phyloP scores from a whole-genome alignment of 768 basidiomycete genomes.

The Kwoniella sp. region DNA sequence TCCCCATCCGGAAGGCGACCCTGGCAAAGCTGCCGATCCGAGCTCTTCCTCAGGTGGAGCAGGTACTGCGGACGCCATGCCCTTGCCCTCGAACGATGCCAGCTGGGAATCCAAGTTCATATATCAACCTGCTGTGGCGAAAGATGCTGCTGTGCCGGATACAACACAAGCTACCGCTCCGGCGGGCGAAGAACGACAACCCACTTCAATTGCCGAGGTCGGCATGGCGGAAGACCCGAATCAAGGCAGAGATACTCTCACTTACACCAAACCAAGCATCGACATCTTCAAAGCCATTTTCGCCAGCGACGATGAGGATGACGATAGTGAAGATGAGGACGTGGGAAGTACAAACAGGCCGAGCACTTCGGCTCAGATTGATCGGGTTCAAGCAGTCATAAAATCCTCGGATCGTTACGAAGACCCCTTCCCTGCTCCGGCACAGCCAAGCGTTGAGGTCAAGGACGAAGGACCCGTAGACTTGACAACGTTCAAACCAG shows the following conservation, averaged over 20 bases:
- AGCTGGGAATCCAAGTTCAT: slow-evolving; percentile 51
- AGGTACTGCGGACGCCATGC: slow-evolving; percentile 20
- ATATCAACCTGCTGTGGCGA: slow-evolving; percentile 26
- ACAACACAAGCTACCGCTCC: neutral
- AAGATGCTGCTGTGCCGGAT: neutral
- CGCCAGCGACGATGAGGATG: slow-evolving; percentile 88
- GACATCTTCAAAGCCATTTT: slow-evolving; percentile 98
- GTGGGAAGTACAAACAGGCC: slow-evolving; percentile 42
- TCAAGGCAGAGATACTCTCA: slow-evolving; percentile 83
- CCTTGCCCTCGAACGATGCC: slow-evolving; percentile 45
- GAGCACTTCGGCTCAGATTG: neutral
- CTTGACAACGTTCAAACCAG: slow-evolving; percentile 79
- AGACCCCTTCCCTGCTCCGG: slow-evolving; percentile 23
- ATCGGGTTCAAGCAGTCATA: slow-evolving; percentile 1
- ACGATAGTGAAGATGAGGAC: slow-evolving; percentile 67
- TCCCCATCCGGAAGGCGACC: slow-evolving; percentile 66
- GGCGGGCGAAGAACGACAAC: slow-evolving; percentile 25
- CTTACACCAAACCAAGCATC: slow-evolving; percentile 82
- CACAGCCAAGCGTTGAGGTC: slow-evolving; percentile 6
- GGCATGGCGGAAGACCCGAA: slow-evolving; percentile 90
- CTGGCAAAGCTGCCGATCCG: slow-evolving; percentile 8
- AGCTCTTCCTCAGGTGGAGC: neutral
- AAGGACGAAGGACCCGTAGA: slow-evolving; percentile 60
- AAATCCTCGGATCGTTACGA: slow-evolving; percentile 1
- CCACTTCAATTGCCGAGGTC: slow-evolving; percentile 66